These are phyloP conservation scores for Pelomyxa schiedti DNA, from an alignment of 78 protist species.

Conservation along the genomic window DNA sequence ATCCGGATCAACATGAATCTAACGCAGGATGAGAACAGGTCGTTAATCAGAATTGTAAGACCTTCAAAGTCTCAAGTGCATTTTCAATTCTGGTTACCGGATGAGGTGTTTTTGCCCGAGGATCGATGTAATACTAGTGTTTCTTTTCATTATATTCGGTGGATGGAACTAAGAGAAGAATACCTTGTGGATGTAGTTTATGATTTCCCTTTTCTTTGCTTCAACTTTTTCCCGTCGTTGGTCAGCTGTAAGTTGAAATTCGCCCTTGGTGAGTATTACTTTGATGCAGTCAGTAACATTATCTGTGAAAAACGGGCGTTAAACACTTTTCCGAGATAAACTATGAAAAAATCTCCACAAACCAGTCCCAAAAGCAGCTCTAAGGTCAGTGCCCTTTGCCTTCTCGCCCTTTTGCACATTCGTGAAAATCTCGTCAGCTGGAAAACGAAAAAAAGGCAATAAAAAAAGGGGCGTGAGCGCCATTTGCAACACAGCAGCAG, in stretches of 20 bases:
- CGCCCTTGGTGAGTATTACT: slow-evolving; percentile 14
- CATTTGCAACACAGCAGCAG: no score
- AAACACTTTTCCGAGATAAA: no score
- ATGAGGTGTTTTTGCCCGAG: slow-evolving; percentile 21
- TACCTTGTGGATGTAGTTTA: slow-evolving; percentile 31
- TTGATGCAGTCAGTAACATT: slow-evolving; percentile 3
- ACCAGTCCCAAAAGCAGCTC: slow-evolving; percentile 20
- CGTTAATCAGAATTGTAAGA: no score
- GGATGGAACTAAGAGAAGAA: no score
- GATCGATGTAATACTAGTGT: slow-evolving; percentile 38
- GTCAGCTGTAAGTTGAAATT: slow-evolving; percentile 9
- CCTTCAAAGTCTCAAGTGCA: slow-evolving; percentile 9
- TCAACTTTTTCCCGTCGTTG: slow-evolving; percentile 28
- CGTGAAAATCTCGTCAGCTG: no score
- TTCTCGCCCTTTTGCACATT: slow-evolving; percentile 17
- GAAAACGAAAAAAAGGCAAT: neutral
- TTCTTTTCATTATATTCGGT: no score
- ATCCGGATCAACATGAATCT: slow-evolving; percentile 2
- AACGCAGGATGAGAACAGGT: no score
- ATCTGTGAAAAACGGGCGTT: no score
- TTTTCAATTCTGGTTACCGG: slow-evolving; percentile 33
- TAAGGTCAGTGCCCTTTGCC: slow-evolving; percentile 9
- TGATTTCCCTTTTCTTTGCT: slow-evolving; percentile 7
- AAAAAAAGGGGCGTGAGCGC: no score
- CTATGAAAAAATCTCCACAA: no score